Evolutionary conservation across 2,329 filamentous ascomycete species (phyloP).

Genomic region (Dothidotthia symphoricarpi): DNA sequence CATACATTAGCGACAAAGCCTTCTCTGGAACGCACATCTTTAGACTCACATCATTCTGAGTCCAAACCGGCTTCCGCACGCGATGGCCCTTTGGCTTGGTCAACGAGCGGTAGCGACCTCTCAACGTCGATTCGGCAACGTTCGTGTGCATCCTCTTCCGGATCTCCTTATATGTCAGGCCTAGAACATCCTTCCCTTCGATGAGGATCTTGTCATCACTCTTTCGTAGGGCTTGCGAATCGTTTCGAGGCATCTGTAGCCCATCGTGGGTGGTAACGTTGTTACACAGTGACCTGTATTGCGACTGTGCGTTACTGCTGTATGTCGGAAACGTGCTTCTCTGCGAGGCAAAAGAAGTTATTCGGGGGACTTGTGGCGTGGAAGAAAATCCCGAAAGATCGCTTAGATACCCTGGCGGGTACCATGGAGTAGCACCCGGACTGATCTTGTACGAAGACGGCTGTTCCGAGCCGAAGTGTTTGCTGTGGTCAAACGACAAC

Average conservation of each 20-base stretch:
- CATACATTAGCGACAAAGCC: slow-evolving; percentile 7
- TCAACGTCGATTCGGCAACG: slow-evolving; percentile 70
- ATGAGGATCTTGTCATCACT: slow-evolving; percentile 47
- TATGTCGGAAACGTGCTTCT: too few relatives aligned
- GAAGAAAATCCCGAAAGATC: background rate
- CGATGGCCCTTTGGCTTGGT: slow-evolving; percentile 63
- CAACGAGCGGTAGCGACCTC: slow-evolving; percentile 65
- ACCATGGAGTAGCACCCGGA: slow-evolving; percentile 8
- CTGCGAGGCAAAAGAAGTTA: too few relatives aligned
- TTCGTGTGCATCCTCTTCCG: slow-evolving; percentile 54
- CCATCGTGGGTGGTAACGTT: background rate
- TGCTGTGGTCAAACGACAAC: background rate
- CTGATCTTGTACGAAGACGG: slow-evolving; percentile 11
- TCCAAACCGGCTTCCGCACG: slow-evolving; percentile 66
- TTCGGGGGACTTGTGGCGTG: too few relatives aligned
- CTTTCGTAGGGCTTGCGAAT: slow-evolving; percentile 12
- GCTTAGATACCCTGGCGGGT: slow-evolving; percentile 1
- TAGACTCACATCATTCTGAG: slow-evolving; percentile 62
- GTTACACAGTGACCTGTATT: too few relatives aligned
- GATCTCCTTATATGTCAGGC: slow-evolving; percentile 66
- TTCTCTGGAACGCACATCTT: slow-evolving; percentile 16
- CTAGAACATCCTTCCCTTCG: slow-evolving; percentile 50
- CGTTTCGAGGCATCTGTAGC: slow-evolving; percentile 2
- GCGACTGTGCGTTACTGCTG: too few relatives aligned
- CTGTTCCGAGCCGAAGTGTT: slow-evolving; percentile 5